These are phyloP conservation scores for Amanita molliuscula DNA, from an alignment of 768 basidiomycete species.

Conservation along the genomic window DNA sequence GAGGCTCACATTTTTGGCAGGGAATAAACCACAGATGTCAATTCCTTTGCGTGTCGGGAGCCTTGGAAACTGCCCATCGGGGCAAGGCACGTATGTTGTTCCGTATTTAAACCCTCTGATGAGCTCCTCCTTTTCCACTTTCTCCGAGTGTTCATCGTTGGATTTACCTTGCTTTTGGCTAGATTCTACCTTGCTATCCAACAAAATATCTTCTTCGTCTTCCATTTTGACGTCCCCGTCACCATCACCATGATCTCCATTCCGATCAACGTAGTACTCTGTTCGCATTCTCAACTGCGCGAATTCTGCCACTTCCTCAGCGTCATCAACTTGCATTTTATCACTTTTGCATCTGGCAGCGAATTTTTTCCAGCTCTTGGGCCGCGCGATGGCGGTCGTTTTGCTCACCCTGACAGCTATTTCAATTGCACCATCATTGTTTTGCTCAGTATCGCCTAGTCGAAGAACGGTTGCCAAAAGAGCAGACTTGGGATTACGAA, in stretches of 20 bases:
- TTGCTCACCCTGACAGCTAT: constrained; percentile 71
- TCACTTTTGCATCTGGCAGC: constrained; percentile 27
- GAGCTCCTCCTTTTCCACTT: constrained; percentile 71
- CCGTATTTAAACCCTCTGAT: constrained; percentile 85
- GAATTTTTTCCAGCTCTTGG: constrained; percentile 77
- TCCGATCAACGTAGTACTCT: constrained; percentile 49
- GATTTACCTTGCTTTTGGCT: constrained; percentile 20
- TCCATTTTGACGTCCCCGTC: constrained; percentile 32
- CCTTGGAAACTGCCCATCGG: constrained; percentile 72
- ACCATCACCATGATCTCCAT: constrained; percentile 25
- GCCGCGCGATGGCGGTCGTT: constrained; percentile 58
- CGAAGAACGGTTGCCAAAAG: constrained; percentile 57
- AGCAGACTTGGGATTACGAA: constrained; percentile 58
- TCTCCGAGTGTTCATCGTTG: constrained; percentile 30
- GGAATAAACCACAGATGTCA: constrained; percentile 82
- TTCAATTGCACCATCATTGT: constrained; percentile 63
- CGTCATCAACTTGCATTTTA: constrained; percentile 25
- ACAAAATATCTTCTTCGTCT: constrained; percentile 22
- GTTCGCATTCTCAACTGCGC: constrained; percentile 35
- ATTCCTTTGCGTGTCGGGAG: constrained; percentile 76
- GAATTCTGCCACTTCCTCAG: constrained; percentile 25
- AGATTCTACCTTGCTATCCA: constrained; percentile 14
- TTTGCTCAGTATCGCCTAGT: constrained; percentile 64
- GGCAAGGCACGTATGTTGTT: constrained; percentile 76
- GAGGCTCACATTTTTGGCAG: constrained; percentile 43